Conservation (phyloP, 371 early-diverging fungal genomes). For the Parasitella parasitica region DNA sequence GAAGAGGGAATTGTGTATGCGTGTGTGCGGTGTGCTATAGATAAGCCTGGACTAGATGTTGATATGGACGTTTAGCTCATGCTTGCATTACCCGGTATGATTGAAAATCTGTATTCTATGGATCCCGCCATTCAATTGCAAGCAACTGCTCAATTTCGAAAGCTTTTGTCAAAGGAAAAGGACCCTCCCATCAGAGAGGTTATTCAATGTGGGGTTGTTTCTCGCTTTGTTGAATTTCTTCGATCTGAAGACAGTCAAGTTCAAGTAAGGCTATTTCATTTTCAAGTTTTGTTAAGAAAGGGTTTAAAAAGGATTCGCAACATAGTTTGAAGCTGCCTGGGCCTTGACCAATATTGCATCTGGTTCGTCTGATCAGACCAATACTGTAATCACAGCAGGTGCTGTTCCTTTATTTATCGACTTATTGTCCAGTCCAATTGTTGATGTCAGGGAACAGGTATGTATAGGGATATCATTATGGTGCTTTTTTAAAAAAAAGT, state of each 20-base stretch:
- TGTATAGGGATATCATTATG: background rate
- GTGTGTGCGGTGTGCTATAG: too few species aligned
- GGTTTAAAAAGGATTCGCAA: background rate
- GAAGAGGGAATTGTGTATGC: too few species aligned
- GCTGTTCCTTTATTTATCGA: constrained; percentile 93
- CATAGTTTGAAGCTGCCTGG: constrained; percentile 99
- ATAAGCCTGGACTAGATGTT: too few species aligned
- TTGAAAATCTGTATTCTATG: constrained; percentile 73
- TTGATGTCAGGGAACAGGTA: constrained; percentile 96
- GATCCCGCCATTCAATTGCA: constrained; percentile 74
- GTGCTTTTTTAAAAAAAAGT: too few species aligned
- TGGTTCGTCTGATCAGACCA: constrained; percentile 95
- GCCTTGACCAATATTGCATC: constrained; percentile 99
- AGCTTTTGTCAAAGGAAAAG: constrained; percentile 93
- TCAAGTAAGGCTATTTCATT: too few species aligned
- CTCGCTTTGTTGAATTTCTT: constrained; percentile 95
- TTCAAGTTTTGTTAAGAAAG: too few species aligned
- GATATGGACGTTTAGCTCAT: too few species aligned
- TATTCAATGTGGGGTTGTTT: constrained; percentile 92
- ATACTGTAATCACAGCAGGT: constrained; percentile 88
- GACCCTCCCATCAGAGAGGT: constrained; percentile 99
- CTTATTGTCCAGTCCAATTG: constrained; percentile 80
- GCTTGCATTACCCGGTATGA: constrained; percentile 69
- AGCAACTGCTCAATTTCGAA: constrained; percentile 91
- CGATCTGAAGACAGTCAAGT: constrained; percentile 70